These are phyloP conservation scores for Venturiaceae sp. DNA, from an alignment of 2,329 filamentous ascomycete species.

Conservation along the genomic window DNA sequence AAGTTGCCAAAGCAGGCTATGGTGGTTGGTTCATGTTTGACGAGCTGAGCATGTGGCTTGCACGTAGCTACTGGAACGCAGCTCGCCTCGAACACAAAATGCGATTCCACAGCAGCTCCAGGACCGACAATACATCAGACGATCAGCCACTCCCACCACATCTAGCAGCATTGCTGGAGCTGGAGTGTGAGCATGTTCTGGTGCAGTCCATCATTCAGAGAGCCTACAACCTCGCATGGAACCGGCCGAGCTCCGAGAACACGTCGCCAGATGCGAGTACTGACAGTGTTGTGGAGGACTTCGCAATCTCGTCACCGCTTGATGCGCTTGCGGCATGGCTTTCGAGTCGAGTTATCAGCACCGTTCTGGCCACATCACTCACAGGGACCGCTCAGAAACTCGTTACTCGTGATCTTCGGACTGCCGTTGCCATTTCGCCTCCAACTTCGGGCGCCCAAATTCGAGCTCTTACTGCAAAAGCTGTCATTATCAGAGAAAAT, in stretches of 20 bases:
- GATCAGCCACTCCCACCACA: conserved; percentile 65
- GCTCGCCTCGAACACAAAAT: conserved; percentile 55
- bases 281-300: conserved; percentile 76
- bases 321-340: conserved; percentile 90
- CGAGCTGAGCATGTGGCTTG: conserved; percentile 61
- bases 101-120: conserved; percentile 20
- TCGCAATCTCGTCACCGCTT: conserved; percentile 73
- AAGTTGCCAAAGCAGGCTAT: conserved; percentile 56
- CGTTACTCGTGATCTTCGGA: conserved; percentile 47
- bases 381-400: conserved; percentile 31
- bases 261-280: conserved; percentile 60
- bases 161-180: conserved; percentile 63
- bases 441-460: conserved; percentile 62
- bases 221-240: conserved; percentile 84
- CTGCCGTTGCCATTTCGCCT: conserved; percentile 66
- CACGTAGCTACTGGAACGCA: conserved; percentile 70
- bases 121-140: conserved; percentile 20
- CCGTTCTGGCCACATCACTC: conserved; percentile 1
- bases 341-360: conserved; percentile 34
- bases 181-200: conserved; percentile 75
- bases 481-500: conserved; percentile 45
- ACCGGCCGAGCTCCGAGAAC: conserved; percentile 62
- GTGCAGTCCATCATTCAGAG: conserved; percentile 69
- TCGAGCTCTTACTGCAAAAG: conserved; percentile 48
- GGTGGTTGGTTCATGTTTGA: conserved; percentile 57